Conservation (phyloP, 2,329 filamentous ascomycete genomes). For the Nigrograna mackinnonii region DNA sequence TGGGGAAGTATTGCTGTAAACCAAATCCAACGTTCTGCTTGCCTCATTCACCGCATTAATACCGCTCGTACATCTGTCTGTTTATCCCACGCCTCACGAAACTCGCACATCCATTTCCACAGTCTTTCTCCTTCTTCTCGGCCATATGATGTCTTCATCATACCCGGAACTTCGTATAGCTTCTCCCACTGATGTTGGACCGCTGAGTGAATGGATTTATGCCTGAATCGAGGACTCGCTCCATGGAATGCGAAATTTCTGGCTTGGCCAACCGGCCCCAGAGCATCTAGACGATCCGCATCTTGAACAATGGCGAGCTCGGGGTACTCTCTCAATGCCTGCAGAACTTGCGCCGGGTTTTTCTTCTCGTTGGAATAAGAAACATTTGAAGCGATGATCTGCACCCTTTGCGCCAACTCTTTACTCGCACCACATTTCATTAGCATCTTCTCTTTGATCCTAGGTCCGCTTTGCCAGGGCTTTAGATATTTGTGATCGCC, state of each 20-base stretch:
- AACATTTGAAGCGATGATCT: slow-evolving; percentile 72
- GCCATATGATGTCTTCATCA: slow-evolving; percentile 17
- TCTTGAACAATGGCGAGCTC: slow-evolving; percentile 85
- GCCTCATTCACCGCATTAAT: background rate
- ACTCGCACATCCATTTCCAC: slow-evolving; percentile 2
- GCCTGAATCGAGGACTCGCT: background rate
- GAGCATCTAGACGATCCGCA: slow-evolving; percentile 81
- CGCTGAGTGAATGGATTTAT: slow-evolving; percentile 10
- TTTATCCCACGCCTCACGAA: slow-evolving; percentile 2
- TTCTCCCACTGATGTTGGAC: slow-evolving; percentile 19
- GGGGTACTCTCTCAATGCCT: slow-evolving; percentile 63
- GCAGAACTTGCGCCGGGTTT: slow-evolving; percentile 52
- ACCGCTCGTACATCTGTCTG: slow-evolving; percentile 14
- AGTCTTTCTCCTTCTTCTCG: slow-evolving; percentile 3
- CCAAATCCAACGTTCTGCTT: background rate
- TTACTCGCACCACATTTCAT: slow-evolving; percentile 57
- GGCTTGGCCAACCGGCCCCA: slow-evolving; percentile 81
- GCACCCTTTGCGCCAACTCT: slow-evolving; percentile 65
- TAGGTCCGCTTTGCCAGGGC: slow-evolving; percentile 45
- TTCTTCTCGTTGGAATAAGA: slow-evolving; percentile 74
- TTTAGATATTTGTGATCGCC: slow-evolving; percentile 75
- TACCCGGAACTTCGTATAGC: slow-evolving; percentile 10
- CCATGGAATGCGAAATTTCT: slow-evolving; percentile 75
- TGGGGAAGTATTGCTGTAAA: too few species aligned
- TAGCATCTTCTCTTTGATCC: slow-evolving; percentile 60